Evolutionary conservation across 176 grass and related monocot species (phyloP).

Genomic region (Oryza coarctata): DNA sequence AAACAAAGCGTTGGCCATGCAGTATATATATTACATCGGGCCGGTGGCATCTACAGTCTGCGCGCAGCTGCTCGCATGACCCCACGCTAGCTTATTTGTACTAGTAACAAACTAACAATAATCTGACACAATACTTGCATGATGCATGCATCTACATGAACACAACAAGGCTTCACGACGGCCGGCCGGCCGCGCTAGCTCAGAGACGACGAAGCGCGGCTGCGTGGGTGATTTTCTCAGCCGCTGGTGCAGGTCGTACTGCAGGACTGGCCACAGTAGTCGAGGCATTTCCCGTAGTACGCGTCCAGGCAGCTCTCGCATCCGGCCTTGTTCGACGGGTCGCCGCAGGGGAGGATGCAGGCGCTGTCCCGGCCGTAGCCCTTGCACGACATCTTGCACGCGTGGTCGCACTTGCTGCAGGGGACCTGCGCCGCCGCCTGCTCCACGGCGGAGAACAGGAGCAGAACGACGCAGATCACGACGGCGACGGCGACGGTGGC

Average conservation of each 20-base stretch:
- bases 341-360: not conserved
- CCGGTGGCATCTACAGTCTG: too few species aligned
- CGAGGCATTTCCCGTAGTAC: not conserved
- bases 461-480: not conserved
- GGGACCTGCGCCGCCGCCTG: not conserved
- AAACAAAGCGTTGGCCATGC: too few species aligned
- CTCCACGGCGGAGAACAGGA: not conserved
- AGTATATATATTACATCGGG: too few species aligned
- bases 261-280: not conserved
- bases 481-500: not conserved
- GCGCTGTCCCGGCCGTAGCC: not conserved
- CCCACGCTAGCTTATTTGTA: too few species aligned
- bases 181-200: too few species aligned
- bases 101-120: too few species aligned
- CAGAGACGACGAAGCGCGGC: too few species aligned
- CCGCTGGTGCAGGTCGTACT: not conserved
- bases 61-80: too few species aligned
- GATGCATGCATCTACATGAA: too few species aligned
- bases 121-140: too few species aligned
- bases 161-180: too few species aligned
- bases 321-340: not conserved
- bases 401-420: not conserved
- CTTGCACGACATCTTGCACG: not conserved
- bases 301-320: not conserved
- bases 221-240: not conserved